A percentile compares a stretch with the other conserved stretches of the same genome.
Conservation (phyloP, 2,329 filamentous ascomycete genomes). For the Hansfordia pulvinata region DNA sequence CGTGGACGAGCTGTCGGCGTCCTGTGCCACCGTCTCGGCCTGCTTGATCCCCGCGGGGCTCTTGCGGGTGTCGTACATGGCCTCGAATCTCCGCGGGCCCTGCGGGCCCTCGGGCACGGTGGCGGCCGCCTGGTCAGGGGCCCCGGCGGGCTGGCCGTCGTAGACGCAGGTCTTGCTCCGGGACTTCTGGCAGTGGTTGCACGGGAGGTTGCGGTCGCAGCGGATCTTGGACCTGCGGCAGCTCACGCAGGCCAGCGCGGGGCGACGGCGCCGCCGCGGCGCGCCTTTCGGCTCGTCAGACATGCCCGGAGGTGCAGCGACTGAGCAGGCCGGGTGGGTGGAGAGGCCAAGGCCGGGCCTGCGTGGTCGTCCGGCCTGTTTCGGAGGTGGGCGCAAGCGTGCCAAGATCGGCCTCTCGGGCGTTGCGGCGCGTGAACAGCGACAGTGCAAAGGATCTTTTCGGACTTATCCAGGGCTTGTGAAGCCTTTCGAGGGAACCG, state of each 20-base stretch:
- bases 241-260: conserved; percentile 18
- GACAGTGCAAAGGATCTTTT: too few relatives aligned
- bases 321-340: too few relatives aligned
- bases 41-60: too few relatives aligned
- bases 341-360: too few relatives aligned
- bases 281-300: too few relatives aligned
- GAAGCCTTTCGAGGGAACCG: too few relatives aligned
- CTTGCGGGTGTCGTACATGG: background rate
- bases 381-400: too few relatives aligned
- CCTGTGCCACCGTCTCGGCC: background rate
- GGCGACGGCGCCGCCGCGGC: conserved; percentile 13
- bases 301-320: too few relatives aligned
- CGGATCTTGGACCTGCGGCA: conserved; percentile 48
- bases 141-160: conserved; percentile 6
- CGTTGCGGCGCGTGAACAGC: too few relatives aligned
- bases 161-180: conserved; percentile 39
- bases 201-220: conserved; percentile 45
- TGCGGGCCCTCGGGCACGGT: background rate
- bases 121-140: conserved; percentile 1
- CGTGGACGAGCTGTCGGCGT: background rate
- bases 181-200: conserved; percentile 43
- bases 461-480: too few relatives aligned
- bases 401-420: too few relatives aligned
- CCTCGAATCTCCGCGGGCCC: background rate
- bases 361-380: too few relatives aligned